Base-by-base conservation (phyloP, 805 yeast species). In the Metschnikowia kunwiensis region DNA sequence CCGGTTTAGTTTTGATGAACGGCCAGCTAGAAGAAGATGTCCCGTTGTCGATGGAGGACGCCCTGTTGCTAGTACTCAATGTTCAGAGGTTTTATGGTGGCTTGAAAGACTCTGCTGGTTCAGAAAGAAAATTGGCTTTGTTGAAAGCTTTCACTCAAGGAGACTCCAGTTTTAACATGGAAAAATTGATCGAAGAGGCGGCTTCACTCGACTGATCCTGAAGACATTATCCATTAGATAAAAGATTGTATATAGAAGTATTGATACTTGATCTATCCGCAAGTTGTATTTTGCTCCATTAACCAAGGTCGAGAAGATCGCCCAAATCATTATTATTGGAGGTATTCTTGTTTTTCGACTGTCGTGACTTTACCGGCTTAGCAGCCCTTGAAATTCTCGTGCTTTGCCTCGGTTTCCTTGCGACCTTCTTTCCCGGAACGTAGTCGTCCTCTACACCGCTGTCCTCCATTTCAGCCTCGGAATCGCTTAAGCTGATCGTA, bases 81-180 rank as follows among this genome's bases (percentile, higher is more conserved):
- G 65, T 86, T 29, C 96, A 86, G 57, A 73, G 94, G 51, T 87
- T 86, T 53, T 86, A 85, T 54, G 95, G 88, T 31, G 94, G 82
- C 13, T 38, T 58, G 56, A 72, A 65, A 36, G 68, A 64, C 10
- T 61, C 65, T 17, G 68, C 68, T 14, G 53, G 57, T 7, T 54
- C 66, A 5, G 55, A 62, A 44, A 65, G 71, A 52, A 81, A 86
- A 60, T 45, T 74, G 26, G 64, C 71, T 23, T 61, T 91, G 42
- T 66, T 93, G 46, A 60, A 65, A 29, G 77, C 74, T 31, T 91
- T 91, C 68, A 86, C 86, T 34, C 50, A 59, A 4, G 97, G 96
- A 0, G 72, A 77, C 22, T 55, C 70, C 2, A 60, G 68, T n/a
- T 91, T 93, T 54, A 68, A 70, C 39, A 74, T 84, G 51, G 86